phyloP scores from a whole-genome alignment of 805 yeast species.

The Peterozyma xylosa region DNA sequence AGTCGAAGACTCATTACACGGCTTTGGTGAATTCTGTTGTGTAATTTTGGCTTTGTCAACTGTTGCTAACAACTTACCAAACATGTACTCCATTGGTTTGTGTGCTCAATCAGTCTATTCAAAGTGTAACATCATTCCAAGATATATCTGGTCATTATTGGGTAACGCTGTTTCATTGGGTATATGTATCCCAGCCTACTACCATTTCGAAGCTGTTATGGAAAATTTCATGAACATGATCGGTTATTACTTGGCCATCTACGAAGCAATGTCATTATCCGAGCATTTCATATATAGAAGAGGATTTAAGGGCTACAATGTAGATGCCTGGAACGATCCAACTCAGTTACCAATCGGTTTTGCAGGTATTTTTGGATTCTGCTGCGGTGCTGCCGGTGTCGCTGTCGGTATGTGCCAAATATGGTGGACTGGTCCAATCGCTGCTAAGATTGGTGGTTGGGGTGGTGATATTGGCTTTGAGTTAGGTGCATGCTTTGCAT shows the following conservation, averaged over 20 bases:
- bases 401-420: constrained; percentile 26
- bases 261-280: constrained; percentile 22
- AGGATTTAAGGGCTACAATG: constrained; percentile 22
- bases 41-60: constrained; percentile 24
- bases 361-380: constrained; percentile 23
- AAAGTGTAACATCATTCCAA: constrained; percentile 22
- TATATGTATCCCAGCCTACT: constrained; percentile 27
- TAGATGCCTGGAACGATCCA: constrained; percentile 18
- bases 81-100: constrained; percentile 24
- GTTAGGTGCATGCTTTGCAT: constrained; percentile 22
- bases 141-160: constrained; percentile 26
- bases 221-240: constrained; percentile 25
- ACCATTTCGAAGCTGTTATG: constrained; percentile 23
- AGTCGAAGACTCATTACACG: constrained; percentile 21
- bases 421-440: constrained; percentile 26
- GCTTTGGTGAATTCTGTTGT: constrained; percentile 24
- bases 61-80: constrained; percentile 26
- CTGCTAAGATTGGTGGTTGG: constrained; percentile 15
- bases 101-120: constrained; percentile 26
- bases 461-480: constrained; percentile 27
- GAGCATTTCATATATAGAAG: constrained; percentile 24
- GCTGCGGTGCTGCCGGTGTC: constrained; percentile 24
- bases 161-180: constrained; percentile 26
- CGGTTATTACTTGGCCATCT: constrained; percentile 25
- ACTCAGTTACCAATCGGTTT: constrained; percentile 22